Percentiles rank a stretch among this genome's conserved stretches.
These are phyloP conservation scores for Fusarium chlamydosporum DNA, from an alignment of 2,329 filamentous ascomycete species.

Conservation along the genomic window DNA sequence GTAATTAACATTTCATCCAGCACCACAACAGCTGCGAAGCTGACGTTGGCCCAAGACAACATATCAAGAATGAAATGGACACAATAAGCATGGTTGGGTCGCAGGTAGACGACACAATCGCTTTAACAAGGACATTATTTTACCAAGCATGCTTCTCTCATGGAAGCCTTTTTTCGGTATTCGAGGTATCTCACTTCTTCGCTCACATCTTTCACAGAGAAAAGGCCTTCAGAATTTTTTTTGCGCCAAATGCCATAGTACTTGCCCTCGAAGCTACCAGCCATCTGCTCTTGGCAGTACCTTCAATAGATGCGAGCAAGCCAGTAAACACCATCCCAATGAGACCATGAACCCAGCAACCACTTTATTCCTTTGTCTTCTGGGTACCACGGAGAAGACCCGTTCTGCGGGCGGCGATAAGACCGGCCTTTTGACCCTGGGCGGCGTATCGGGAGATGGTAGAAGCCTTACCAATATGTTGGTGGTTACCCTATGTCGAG, in stretches of 20 bases:
- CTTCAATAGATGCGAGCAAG: conserved; percentile 72
- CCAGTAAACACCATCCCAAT: conserved; percentile 76
- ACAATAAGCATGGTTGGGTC: not conserved
- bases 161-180: conserved; percentile 45
- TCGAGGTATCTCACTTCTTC: conserved; percentile 50
- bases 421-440: conserved; percentile 99
- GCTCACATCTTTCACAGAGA: conserved; percentile 50
- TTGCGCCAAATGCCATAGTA: conserved; percentile 66
- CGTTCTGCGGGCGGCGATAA: conserved; percentile 99
- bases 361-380: conserved; percentile 95
- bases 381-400: conserved; percentile 99
- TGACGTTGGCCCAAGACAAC: not conserved
- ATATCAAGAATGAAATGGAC: not conserved
- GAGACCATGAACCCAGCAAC: conserved; percentile 66
- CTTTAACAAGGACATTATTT: conserved; percentile 40
- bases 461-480: conserved; percentile 99
- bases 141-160: conserved; percentile 44
- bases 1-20: not conserved
- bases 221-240: conserved; percentile 53
- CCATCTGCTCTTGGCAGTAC: conserved; percentile 63
- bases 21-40: not conserved
- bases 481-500: conserved; percentile 89
- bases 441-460: conserved; percentile 98
- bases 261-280: conserved; percentile 65
- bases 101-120: conserved; percentile 12